Conservation (phyloP, 768 basidiomycete species). For the Psilocybe subaeruginosa region DNA sequence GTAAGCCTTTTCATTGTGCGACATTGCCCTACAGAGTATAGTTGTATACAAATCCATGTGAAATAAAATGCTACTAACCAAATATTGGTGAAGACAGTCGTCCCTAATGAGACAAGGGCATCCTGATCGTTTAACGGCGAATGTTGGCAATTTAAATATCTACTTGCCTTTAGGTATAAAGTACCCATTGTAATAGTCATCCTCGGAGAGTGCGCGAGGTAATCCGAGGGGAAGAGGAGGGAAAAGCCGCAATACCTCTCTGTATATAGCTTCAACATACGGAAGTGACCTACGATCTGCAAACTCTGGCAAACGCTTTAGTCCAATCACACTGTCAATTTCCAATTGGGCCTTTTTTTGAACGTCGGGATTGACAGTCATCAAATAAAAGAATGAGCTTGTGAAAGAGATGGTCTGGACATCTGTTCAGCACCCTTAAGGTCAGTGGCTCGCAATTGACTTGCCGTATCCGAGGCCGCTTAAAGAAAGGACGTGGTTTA, state of each 20-base stretch:
- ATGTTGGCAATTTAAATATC: neutral
- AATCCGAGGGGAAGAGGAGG: conserved; percentile 19
- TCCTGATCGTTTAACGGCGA: neutral
- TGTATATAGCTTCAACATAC: conserved; percentile 24
- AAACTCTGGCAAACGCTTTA: conserved; percentile 28
- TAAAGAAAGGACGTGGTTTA: neutral
- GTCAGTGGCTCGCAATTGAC: neutral
- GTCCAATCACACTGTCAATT: conserved; percentile 33
- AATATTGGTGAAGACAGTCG: conserved; percentile 15
- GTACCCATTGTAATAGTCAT: conserved; percentile 31
- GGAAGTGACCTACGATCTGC: conserved; percentile 28
- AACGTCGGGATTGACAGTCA: conserved; percentile 32
- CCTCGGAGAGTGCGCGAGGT: conserved; percentile 24
- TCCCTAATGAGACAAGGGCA: neutral
- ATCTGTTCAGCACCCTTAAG: neutral
- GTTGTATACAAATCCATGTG: neutral
- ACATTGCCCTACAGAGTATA: conserved; percentile 19
- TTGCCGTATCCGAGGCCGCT: conserved; percentile 17
- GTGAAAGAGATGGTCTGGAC: conserved; percentile 17
- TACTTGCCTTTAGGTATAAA: conserved; percentile 26
- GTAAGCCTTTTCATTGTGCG: conserved; percentile 23
- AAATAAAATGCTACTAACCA: conserved; percentile 1
- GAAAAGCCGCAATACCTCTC: conserved; percentile 20
- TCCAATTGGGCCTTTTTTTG: conserved; percentile 37
- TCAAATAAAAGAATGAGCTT: conserved; percentile 27